These are phyloP conservation scores for Xerocomus nothofagi DNA, from an alignment of 1,284 basidiomycete species.

Conservation along the genomic window DNA sequence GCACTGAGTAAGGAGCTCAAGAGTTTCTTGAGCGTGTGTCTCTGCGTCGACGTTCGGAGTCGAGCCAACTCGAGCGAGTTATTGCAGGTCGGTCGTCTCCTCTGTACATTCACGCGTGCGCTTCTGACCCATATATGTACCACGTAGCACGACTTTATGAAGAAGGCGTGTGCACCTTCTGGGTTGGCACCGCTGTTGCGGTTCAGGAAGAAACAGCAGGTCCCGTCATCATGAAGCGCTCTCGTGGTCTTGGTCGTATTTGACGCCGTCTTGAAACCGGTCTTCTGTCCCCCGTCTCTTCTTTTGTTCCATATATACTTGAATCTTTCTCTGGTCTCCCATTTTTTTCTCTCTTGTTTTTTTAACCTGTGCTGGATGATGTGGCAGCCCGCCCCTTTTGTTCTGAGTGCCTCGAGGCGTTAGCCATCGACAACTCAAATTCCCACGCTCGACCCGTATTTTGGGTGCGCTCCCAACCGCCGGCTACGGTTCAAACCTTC, in stretches of 20 bases:
- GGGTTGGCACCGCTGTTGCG: constrained; percentile 83
- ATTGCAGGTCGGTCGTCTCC: constrained; percentile 64
- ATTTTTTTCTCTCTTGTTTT: neutral
- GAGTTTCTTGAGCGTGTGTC: constrained; percentile 92
- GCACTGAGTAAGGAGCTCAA: constrained; percentile 90
- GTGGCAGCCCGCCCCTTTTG: no score
- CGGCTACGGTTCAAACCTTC: neutral
- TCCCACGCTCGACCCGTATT: neutral
- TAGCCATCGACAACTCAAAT: neutral
- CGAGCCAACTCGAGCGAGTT: constrained; percentile 92
- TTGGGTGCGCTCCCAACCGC: neutral
- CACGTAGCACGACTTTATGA: constrained; percentile 83
- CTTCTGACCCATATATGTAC: neutral
- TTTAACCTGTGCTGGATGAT: constrained; percentile 1
- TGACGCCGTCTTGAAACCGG: constrained; percentile 1
- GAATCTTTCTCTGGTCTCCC: neutral
- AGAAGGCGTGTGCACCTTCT: constrained; percentile 79
- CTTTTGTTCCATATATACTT: constrained; percentile 24
- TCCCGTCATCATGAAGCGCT: constrained; percentile 23
- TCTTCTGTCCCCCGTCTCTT: neutral
- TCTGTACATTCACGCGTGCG: no score
- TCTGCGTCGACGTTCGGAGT: constrained; percentile 96
- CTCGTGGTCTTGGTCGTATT: no score
- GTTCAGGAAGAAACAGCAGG: constrained; percentile 57
- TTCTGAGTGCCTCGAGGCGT: no score